Conservation (phyloP, 192 early-diverging fungal species). For the Geranomyces variabilis region DNA sequence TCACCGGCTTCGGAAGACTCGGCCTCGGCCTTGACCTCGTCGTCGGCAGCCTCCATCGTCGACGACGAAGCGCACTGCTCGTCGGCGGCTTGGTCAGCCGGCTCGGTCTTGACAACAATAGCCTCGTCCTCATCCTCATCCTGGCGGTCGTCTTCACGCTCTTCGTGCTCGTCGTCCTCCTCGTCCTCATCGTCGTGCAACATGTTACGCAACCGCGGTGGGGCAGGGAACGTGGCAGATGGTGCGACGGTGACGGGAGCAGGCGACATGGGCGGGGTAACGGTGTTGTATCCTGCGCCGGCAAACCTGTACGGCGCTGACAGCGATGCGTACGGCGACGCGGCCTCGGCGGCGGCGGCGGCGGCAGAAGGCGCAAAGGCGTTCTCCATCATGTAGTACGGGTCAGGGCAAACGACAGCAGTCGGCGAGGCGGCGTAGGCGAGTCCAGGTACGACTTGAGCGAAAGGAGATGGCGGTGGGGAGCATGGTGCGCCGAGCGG, state of each 20-base stretch:
- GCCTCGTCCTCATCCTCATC: no score
- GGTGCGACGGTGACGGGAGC: conserved; percentile 7
- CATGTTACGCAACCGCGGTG: not conserved
- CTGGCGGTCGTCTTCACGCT: no score
- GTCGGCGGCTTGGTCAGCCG: not conserved
- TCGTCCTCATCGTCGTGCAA: no score
- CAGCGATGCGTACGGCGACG: not conserved
- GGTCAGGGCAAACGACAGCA: conserved; percentile 19
- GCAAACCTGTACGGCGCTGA: not conserved
- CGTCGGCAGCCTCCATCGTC: not conserved
- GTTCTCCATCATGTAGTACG: conserved; percentile 32
- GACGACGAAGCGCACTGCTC: not conserved
- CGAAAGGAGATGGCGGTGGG: conserved; percentile 22
- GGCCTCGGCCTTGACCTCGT: not conserved
- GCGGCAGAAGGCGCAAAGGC: conserved; percentile 23
- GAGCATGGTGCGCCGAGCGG: conserved; percentile 14
- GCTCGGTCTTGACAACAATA: not conserved
- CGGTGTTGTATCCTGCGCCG: not conserved
- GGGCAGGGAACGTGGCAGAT: conserved; percentile 1
- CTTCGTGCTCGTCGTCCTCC: no score
- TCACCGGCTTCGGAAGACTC: not conserved
- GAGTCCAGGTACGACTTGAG: not conserved
- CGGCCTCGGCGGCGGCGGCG: not conserved
- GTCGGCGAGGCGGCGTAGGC: not conserved
- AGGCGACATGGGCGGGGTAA: conserved; percentile 5